Percentiles rank a stretch among this genome's conserved stretches.
These are phyloP conservation scores for Taphrina sp. DNA, from an alignment of 1,139 yeast genomes.

Conservation along the genomic window DNA sequence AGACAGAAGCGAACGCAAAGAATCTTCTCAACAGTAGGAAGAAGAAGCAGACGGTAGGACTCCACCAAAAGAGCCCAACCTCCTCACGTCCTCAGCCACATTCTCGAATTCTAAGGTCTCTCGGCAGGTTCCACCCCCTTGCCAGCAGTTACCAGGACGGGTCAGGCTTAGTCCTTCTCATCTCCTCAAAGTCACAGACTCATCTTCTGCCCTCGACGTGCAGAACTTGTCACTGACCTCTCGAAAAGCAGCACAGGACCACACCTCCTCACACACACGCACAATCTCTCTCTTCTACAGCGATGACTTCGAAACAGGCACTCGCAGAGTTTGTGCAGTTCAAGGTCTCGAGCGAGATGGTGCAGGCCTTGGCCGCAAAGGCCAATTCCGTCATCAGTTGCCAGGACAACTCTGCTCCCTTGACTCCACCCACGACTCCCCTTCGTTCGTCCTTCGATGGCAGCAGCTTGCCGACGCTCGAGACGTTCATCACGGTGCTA, in stretches of 20 bases:
- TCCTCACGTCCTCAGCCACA: too few species aligned
- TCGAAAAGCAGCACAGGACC: neutral
- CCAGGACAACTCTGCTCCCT: conserved; percentile 46
- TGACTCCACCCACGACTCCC: conserved; percentile 46
- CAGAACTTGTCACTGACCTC: neutral
- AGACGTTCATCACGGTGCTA: conserved; percentile 65
- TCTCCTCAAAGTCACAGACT: neutral
- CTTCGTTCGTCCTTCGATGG: conserved; percentile 34
- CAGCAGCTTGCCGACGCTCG: conserved; percentile 49
- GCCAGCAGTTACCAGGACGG: neutral
- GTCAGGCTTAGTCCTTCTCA: neutral
- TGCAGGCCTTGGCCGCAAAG: conserved; percentile 72
- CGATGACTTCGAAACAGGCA: conserved; percentile 48
- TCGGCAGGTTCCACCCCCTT: neutral
- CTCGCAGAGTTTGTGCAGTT: conserved; percentile 69
- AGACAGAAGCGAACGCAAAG: too few species aligned
- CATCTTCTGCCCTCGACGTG: neutral
- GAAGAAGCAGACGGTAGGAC: too few species aligned
- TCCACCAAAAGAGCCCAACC: too few species aligned
- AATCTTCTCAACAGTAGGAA: too few species aligned
- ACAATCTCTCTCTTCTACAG: too few species aligned
- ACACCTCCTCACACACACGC: too few species aligned
- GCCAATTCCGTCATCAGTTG: conserved; percentile 73
- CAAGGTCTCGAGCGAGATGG: conserved; percentile 77
- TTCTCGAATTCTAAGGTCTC: neutral